A percentile compares a stretch with the other conserved stretches of the same genome.
Conservation (phyloP, 2,329 filamentous ascomycete species). For the Pseudopithomyces maydicus region DNA sequence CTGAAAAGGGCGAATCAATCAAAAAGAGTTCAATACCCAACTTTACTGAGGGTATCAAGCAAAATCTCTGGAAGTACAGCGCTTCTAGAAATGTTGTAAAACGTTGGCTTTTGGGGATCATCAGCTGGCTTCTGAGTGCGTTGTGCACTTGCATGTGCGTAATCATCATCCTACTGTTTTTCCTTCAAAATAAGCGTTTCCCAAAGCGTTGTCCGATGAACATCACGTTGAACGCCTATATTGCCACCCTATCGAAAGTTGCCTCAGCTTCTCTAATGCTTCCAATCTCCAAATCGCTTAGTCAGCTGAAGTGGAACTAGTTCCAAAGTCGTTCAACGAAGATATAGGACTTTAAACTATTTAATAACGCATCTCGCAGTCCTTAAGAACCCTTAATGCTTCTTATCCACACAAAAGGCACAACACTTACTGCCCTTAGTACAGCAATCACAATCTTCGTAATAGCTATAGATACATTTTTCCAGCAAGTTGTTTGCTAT, state of each 20-base stretch:
- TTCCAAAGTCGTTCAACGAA: conserved; percentile 11
- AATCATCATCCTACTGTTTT: conserved; percentile 10
- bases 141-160: conserved; percentile 15
- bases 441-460: conserved; percentile 18
- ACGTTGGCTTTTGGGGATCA: conserved; percentile 15
- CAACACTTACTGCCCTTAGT: conserved; percentile 16
- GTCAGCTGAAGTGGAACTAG: conserved; percentile 26
- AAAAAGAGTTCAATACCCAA: conserved; percentile 5
- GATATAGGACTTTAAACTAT: conserved; percentile 25
- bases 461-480: conserved; percentile 16
- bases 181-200: conserved; percentile 5
- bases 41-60: neutral
- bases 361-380: conserved; percentile 16
- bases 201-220: conserved; percentile 9
- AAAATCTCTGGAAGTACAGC: conserved; percentile 9
- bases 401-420: conserved; percentile 9
- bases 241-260: conserved; percentile 16
- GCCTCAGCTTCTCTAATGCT: conserved; percentile 14
- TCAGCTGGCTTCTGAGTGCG: conserved; percentile 15
- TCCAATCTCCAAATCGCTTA: conserved; percentile 15
- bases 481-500: conserved; percentile 14
- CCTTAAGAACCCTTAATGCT: conserved; percentile 12
- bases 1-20: conserved; percentile 1
- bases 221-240: conserved; percentile 23
- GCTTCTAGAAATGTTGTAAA: conserved; percentile 10